Evolutionary conservation across 1,284 basidiomycete genomes (phyloP), one percentile per base, ranked within the genome.

Genomic region (Heterobasidion parviporum): DNA sequence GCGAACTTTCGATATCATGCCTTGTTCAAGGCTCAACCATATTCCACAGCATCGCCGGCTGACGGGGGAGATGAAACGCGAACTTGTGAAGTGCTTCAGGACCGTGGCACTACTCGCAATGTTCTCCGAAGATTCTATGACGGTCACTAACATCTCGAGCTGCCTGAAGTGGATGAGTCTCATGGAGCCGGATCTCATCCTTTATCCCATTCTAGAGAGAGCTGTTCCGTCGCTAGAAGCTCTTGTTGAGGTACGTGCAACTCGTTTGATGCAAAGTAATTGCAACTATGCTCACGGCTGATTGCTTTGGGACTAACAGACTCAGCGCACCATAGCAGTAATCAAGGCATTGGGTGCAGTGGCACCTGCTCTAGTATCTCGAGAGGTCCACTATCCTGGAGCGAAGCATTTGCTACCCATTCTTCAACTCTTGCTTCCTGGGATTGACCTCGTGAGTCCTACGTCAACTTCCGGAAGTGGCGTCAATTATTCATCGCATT

Each of bases 121-220:
- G 84, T 98, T 97, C 73, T 92, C 90, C 35, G 89, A 91, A 68
- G 88, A 87, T 62, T 72, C 74, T 43, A 74, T 74, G 4, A 85
- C 82, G 2, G 82, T 85, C 34, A 68, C 73, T 34, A 87, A 88
- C 63, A 81, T 88, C 54, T 83, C 86, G 67, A 82, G 80, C 59
- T 83, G 83, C 61, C 67, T 89, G 60, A 87, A 87, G 67, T 86
- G 82, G 12, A 83, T 93, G 79, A 81, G 82, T 57, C 72, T 88
- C 50, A 85, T 97, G 74, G 92, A 95, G 62, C 94, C 94, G 0
- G 91, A 93, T 64, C 76, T 97, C 45, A 87, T 97, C 62, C 74
- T 97, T 55, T 86, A 90, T 44, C 85, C 92, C 0, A 81, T 97
- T 45, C 73, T 97, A 56, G 92, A 97, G 67, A 79, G 94, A 49